These are phyloP conservation scores for Omphalea diandra DNA, from an alignment of 441 rosid genomes.

Conservation along the genomic window DNA sequence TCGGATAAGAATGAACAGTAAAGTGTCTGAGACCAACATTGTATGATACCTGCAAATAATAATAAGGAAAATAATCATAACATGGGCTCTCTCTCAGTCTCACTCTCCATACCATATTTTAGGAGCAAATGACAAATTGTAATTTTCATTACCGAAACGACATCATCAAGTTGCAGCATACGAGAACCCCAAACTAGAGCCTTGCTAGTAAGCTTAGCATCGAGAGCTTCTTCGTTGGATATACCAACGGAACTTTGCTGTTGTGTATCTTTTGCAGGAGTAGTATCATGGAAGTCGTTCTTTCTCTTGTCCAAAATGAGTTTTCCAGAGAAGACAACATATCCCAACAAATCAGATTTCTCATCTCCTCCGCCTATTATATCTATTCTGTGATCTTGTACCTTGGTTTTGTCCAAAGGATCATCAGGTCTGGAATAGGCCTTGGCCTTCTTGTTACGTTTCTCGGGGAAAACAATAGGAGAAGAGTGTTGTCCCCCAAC, in stretches of 20 bases:
- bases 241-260: conserved; percentile 46
- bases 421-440: conserved; percentile 51
- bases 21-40: conserved; percentile 84
- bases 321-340: conserved; percentile 67
- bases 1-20: conserved; percentile 87
- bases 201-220: conserved; percentile 82
- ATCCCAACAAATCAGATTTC: conserved; percentile 86
- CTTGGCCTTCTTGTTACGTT: conserved; percentile 70
- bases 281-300: conserved; percentile 34
- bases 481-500: conserved; percentile 72
- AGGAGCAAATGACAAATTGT: too few relatives aligned
- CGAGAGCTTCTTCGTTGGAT: conserved; percentile 50
- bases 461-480: conserved; percentile 91
- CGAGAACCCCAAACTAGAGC: conserved; percentile 86
- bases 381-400: conserved; percentile 71
- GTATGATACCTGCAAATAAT: conserved; percentile 66
- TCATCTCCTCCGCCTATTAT: conserved; percentile 72
- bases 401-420: conserved; percentile 39
- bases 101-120: neutral
- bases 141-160: conserved; percentile 59
- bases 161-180: conserved; percentile 66
- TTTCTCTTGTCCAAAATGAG: conserved; percentile 75
- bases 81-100: too few relatives aligned
- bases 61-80: conserved; percentile 1
- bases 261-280: conserved; percentile 34